These are phyloP conservation scores for Spinacia oleracea DNA, from an alignment of 179 eudicot genomes.

Conservation along the genomic window DNA sequence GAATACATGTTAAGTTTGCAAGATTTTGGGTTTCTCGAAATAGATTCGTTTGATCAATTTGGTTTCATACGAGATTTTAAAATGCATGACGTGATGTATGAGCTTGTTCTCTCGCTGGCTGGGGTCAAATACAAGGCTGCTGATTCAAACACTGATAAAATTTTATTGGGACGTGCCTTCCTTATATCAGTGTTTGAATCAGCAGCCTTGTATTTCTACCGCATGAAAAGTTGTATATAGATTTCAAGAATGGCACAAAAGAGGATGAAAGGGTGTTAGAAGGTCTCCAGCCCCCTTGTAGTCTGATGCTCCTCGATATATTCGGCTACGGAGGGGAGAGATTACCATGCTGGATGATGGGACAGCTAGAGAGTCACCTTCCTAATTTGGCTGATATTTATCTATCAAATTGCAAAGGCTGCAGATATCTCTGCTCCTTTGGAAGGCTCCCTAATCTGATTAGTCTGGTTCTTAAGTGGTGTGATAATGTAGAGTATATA, in stretches of 20 bases:
- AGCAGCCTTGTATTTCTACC: too few species aligned
- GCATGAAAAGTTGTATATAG: not conserved
- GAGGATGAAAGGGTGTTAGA: constrained; percentile 3
- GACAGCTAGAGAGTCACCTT: not conserved
- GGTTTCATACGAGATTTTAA: too few species aligned
- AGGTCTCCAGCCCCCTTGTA: not conserved
- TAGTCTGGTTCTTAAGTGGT: not conserved
- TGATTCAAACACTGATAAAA: not conserved
- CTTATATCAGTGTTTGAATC: too few species aligned
- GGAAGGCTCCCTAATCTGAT: not conserved
- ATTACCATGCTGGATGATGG: constrained; percentile 6
- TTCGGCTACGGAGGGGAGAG: not conserved
- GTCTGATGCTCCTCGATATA: not conserved
- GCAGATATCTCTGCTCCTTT: not conserved
- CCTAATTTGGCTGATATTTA: not conserved
- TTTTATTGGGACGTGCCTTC: too few species aligned
- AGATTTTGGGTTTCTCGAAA: too few species aligned
- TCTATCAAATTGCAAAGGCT: not conserved
- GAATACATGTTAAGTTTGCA: too few species aligned
- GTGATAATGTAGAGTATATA: not conserved
- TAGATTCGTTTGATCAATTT: too few species aligned
- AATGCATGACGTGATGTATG: too few species aligned
- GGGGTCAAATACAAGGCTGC: not conserved
- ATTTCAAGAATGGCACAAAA: not conserved
- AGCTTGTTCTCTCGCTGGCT: not conserved